phyloP scores from a whole-genome alignment of 1,139 yeast species.

The Suhomyces coccinellae region DNA sequence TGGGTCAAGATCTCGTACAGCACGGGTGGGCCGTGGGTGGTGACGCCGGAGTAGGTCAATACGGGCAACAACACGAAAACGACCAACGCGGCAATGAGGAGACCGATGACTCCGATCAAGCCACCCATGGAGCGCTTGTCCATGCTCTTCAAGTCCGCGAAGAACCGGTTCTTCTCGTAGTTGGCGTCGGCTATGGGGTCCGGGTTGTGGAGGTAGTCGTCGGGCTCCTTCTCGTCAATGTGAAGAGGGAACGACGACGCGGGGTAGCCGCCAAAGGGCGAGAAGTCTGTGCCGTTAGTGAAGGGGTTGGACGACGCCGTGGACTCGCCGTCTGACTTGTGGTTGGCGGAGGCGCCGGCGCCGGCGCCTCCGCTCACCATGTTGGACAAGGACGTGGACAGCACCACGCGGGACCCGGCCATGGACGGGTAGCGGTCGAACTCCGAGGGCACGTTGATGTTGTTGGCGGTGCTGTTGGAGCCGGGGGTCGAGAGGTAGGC shows the following conservation, averaged over 20 bases:
- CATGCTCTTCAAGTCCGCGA: conserved; percentile 26
- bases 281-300: conserved; percentile 19
- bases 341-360: conserved; percentile 17
- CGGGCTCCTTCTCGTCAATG: conserved; percentile 33
- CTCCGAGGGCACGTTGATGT: conserved; percentile 48
- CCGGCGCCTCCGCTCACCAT: conserved; percentile 19
- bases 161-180: conserved; percentile 29
- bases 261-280: conserved; percentile 36
- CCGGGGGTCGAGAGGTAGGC: conserved; percentile 6
- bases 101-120: conserved; percentile 21
- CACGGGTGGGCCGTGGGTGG: conserved; percentile 18
- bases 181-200: conserved; percentile 34
- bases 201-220: conserved; percentile 33
- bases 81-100: conserved; percentile 22
- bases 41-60: conserved; percentile 28
- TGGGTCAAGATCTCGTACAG: conserved; percentile 25
- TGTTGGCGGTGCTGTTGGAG: conserved; percentile 13
- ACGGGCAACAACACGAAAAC: conserved; percentile 31
- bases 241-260: conserved; percentile 32
- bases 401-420: conserved; percentile 49
- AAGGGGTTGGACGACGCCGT: conserved; percentile 18
- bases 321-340: conserved; percentile 16
- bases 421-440: conserved; percentile 59
- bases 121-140: conserved; percentile 28
- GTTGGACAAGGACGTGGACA: conserved; percentile 39